Evolutionary conservation across 108 stramenopile genomes (phyloP), one percentile per base, ranked within the genome.

Genomic region (Skeletonema marinoi): DNA sequence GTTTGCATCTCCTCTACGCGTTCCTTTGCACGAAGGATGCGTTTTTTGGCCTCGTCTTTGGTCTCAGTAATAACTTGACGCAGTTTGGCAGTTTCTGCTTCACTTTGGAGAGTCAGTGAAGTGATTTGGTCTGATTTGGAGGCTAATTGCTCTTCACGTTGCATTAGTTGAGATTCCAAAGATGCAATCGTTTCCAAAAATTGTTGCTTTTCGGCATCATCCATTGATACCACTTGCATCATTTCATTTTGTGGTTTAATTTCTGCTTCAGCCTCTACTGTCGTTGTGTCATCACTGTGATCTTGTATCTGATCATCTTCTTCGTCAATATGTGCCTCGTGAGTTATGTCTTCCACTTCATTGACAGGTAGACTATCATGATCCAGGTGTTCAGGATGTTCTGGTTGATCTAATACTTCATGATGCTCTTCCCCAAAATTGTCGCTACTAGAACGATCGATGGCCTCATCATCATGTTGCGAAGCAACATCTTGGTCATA

Each of bases 61-160:
- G 54, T 56, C 92, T 92, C 87, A 25, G 66, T 35, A 7, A 90
- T 65, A 21, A 85, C 78, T 54, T 81, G 62, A 19, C 69, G 74
- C 5, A 91, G 66, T 54, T 90, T 73, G 11, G 75, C 65, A 44
- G 83, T 84, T 74, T 91, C 90, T 31, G 58, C 64, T 54, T 94
- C 91, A 56, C 78, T 56, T 67, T 90, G 71, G 16, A 65, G 16
- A 66, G 85, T 77, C 4, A 94, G 62, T 30, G 85, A 65, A 7
- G 83, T 82, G 54, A 94, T 75, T 71, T 92, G 89, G n/a, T 78
- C 75, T 5, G 88, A 80, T 72, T 92, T 94, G 46, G 74, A 85
- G 13, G 80, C 62, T 32, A 94, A 74, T 70, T 94, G 93, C 32
- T 87, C 80, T 73, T 94, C 91, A n/a, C 90, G 68, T 39, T 84